Base-by-base conservation (phyloP, 306 rosid genomes). In the Acacia melanoxylon region DNA sequence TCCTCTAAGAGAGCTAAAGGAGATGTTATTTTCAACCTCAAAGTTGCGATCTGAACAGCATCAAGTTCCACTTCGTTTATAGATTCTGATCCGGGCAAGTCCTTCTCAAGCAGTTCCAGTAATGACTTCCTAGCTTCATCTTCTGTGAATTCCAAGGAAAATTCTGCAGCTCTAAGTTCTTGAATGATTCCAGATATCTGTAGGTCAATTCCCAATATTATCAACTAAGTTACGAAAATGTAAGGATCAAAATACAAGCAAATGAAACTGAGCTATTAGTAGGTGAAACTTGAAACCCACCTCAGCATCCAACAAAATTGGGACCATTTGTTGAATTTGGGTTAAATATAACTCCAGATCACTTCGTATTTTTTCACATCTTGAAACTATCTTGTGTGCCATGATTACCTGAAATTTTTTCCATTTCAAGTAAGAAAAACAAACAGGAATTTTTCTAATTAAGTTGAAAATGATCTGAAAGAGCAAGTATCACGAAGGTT, bases 181-280 rank as follows among this genome's bases (percentile, higher is more conserved):
- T 29, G 70, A 62, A 87, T 58, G 79, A 84, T 79, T 82, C 75
- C 84, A 67, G 87, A 84, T 80, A 92, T 90, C 97, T 92, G 91
- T 33, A 77, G 22, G 8, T 33, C 45, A 73, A 76, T 68, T 59
- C 40, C 31, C 44, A 59, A 24, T 51, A 75, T 73, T 58, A 74
- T 44, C 68, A 40, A 77, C 22, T 48, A 75, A 27, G 68, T 62
- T 72, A 17, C 62, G n/a, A 76, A 81, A 54, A 56, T 42, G 73
- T 41, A 13, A 40, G 3, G 62, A 24, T 58, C 20, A 29, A 77
- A 77, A 37, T 84, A 15, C 52, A 54, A 27, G 40, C 14, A 72
- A 72, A 41, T 56, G 68, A 41, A 72, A 40, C 37, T 5, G n/a
- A 27, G 45, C 20, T 24, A 52, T 80, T 45, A 65, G 35, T 3